Percentiles rank a stretch among this genome's conserved stretches.
Conservation (phyloP, 2,329 filamentous ascomycete species). For the Fusarium secorum region DNA sequence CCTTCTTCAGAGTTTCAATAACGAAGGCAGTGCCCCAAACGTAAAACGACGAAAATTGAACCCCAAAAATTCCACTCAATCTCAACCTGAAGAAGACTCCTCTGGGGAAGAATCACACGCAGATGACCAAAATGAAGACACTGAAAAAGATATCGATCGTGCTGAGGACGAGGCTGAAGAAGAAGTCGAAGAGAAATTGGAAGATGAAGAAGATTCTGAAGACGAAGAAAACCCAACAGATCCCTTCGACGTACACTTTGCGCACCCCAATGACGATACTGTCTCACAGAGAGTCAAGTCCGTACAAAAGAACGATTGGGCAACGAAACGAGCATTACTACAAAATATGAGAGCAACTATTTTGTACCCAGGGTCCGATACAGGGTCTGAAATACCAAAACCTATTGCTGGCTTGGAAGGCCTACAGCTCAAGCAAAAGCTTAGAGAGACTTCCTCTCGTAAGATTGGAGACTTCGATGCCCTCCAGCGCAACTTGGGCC, state of each 20-base stretch:
- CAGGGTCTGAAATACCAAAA: slow-evolving; percentile 43
- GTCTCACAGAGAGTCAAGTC: slow-evolving; percentile 63
- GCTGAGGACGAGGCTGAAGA: slow-evolving; percentile 43
- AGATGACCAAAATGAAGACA: slow-evolving; percentile 50
- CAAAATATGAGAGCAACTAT: slow-evolving; percentile 59
- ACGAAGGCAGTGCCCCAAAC: slow-evolving; percentile 54
- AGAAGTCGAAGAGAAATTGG: slow-evolving; percentile 41
- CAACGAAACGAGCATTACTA: slow-evolving; percentile 55
- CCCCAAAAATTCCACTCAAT: slow-evolving; percentile 42
- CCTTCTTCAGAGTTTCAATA: slow-evolving; percentile 64
- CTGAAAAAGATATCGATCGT: slow-evolving; percentile 55
- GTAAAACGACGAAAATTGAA: slow-evolving; percentile 67
- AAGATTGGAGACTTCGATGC: slow-evolving; percentile 65
- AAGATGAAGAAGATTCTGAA: slow-evolving; percentile 51
- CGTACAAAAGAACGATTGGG: slow-evolving; percentile 60
- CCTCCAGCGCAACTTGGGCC: slow-evolving; percentile 71
- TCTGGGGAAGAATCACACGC: slow-evolving; percentile 47
- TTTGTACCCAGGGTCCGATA: slow-evolving; percentile 54
- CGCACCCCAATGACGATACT: slow-evolving; percentile 68
- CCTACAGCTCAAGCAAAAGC: slow-evolving; percentile 74
- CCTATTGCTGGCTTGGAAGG: slow-evolving; percentile 52
- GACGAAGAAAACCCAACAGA: slow-evolving; percentile 66
- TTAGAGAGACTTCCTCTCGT: slow-evolving; percentile 63
- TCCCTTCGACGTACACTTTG: slow-evolving; percentile 84
- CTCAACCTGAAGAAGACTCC: slow-evolving; percentile 32